These are phyloP conservation scores for Hymenoscyphus occultus DNA, from an alignment of 2,329 filamentous ascomycete genomes.

Conservation along the genomic window DNA sequence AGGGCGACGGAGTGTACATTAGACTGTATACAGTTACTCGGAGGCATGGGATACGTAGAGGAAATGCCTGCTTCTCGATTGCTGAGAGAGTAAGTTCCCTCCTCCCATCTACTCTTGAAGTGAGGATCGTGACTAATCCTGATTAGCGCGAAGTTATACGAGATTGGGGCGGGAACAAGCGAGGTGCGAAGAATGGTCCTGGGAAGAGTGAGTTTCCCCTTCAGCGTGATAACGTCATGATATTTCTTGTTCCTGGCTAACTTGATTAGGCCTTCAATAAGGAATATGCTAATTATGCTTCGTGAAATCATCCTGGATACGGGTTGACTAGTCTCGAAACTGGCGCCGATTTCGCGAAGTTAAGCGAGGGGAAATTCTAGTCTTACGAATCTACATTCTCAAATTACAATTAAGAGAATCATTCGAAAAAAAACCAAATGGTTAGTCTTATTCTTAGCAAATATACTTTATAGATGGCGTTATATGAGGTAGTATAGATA, in stretches of 20 bases:
- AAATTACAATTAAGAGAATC: too few relatives aligned
- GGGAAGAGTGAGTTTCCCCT: conserved; percentile 44
- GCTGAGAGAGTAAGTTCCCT: conserved; percentile 55
- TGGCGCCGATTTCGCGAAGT: too few relatives aligned
- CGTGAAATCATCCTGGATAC: conserved; percentile 10
- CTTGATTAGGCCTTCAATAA: conserved; percentile 32
- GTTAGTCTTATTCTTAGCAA: too few relatives aligned
- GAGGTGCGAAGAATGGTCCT: conserved; percentile 95
- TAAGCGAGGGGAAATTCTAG: too few relatives aligned
- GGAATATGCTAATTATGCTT: conserved; percentile 31
- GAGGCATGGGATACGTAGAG: conserved; percentile 94
- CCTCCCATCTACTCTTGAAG: too few relatives aligned
- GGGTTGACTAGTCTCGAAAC: too few relatives aligned
- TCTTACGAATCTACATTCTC: too few relatives aligned
- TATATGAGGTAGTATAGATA: too few relatives aligned
- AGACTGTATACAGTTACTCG: conserved; percentile 88
- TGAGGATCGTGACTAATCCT: conserved; percentile 33
- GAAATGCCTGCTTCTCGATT: conserved; percentile 89
- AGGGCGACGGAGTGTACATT: conserved; percentile 81
- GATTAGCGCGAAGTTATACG: conserved; percentile 73
- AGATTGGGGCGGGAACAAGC: conserved; percentile 94
- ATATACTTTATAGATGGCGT: too few relatives aligned
- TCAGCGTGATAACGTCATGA: too few relatives aligned
- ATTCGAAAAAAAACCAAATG: too few relatives aligned
- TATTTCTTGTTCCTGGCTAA: conserved; percentile 11